A percentile compares a stretch with the other conserved stretches of the same genome.
Conservation (phyloP, 257 asterid genomes). For the Euphrasia confusa region DNA sequence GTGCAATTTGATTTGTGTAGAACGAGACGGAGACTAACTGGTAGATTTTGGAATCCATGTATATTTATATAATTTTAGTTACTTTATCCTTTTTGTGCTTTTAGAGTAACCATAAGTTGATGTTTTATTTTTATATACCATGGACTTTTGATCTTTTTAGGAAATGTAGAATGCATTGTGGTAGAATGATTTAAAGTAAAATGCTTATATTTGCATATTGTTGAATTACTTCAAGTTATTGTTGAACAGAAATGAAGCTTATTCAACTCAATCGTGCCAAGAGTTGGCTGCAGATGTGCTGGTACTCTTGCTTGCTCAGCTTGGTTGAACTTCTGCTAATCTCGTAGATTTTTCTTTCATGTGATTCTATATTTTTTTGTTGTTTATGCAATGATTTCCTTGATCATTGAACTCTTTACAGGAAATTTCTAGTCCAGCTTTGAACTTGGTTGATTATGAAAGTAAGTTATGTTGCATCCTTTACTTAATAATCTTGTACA, state of each 20-base stretch:
- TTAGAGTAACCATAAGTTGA: no score
- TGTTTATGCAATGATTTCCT: slow-evolving; percentile 18
- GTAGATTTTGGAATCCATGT: no score
- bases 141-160: neutral
- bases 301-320: slow-evolving; percentile 35
- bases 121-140: no score
- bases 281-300: slow-evolving; percentile 60
- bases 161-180: neutral
- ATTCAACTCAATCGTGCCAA: slow-evolving; percentile 43
- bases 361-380: neutral
- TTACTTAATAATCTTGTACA: neutral
- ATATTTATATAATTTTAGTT: no score
- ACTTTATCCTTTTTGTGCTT: no score
- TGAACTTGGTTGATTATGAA: slow-evolving; percentile 60
- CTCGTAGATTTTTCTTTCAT: neutral
- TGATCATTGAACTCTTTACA: slow-evolving; percentile 26
- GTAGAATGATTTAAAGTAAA: neutral
- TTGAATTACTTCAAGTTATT: slow-evolving; percentile 14
- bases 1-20: no score
- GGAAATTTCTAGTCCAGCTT: slow-evolving; percentile 44
- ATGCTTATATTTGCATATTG: no score
- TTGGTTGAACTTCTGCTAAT: neutral
- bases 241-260: slow-evolving; percentile 63
- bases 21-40: no score
- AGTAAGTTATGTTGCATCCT: slow-evolving; percentile 45